phyloP scores from a whole-genome alignment of 83 land plant genomes.

The Picea abies region DNA sequence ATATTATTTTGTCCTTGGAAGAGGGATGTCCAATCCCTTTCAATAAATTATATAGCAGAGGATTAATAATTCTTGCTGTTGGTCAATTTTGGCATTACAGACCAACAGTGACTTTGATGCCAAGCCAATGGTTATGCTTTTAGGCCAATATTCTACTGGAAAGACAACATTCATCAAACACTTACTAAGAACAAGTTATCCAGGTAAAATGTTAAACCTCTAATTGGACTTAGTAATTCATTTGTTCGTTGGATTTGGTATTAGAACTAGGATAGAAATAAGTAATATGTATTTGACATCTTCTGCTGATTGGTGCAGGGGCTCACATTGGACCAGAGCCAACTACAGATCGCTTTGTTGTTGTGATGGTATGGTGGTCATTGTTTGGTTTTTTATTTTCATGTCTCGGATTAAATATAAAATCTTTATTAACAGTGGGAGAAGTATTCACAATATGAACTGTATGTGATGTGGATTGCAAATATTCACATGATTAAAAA shows the following conservation, averaged over 20 bases:
- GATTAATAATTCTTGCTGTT: background rate
- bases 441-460: background rate
- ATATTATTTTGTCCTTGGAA: background rate
- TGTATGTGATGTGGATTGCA: background rate
- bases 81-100: slow-evolving; percentile 39
- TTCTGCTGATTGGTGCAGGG: slow-evolving; percentile 42
- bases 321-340: slow-evolving; percentile 99
- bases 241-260: background rate
- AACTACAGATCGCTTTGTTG: slow-evolving; percentile 96
- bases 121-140: slow-evolving; percentile 97
- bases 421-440: background rate
- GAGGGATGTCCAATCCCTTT: background rate
- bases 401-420: background rate
- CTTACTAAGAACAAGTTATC: slow-evolving; percentile 69
- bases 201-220: slow-evolving; percentile 44
- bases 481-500: background rate
- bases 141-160: slow-evolving; percentile 99
- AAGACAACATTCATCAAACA: slow-evolving; percentile 99
- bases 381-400: background rate
- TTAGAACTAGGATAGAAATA: background rate
- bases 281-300: background rate
- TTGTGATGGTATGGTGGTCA: slow-evolving; percentile 78
- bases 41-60: background rate
- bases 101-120: slow-evolving; percentile 97
- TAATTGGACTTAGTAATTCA: background rate